Percentiles rank a stretch among this genome's conserved stretches.
phyloP scores from a whole-genome alignment of 73 alveolate genomes.

The Paramecium octaurelia region DNA sequence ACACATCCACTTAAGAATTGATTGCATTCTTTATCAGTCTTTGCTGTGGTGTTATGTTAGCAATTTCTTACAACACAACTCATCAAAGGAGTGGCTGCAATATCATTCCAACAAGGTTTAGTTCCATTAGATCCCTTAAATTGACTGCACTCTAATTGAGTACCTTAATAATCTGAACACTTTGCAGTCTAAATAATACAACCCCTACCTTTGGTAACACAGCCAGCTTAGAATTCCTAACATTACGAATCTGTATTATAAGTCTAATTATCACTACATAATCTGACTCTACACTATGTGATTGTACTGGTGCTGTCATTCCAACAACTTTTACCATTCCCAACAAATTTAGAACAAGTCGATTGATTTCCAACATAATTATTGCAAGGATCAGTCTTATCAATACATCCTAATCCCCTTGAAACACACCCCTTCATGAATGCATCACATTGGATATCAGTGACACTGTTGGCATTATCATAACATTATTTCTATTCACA shows the following conservation, averaged over 20 bases:
- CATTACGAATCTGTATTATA: background rate
- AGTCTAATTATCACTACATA: background rate
- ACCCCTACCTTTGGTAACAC: slow-evolving; percentile 17
- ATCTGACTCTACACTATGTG: background rate
- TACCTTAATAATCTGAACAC: slow-evolving; percentile 8
- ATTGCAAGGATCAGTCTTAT: background rate
- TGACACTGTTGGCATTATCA: background rate
- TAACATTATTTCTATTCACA: background rate
- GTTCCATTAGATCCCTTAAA: background rate
- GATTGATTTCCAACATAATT: background rate
- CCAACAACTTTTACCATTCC: slow-evolving; percentile 23
- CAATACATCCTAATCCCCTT: slow-evolving; percentile 4
- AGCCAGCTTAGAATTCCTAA: background rate
- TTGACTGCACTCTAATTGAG: background rate
- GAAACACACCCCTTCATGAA: slow-evolving; percentile 17
- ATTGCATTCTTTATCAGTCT: background rate
- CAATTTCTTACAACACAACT: background rate
- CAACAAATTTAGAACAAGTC: background rate
- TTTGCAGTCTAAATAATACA: background rate
- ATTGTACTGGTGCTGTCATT: background rate
- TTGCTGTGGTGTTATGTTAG: background rate
- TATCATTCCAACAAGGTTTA: background rate
- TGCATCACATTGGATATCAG: background rate
- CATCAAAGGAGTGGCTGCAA: background rate
- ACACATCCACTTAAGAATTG: background rate